Evolutionary conservation across 1,284 basidiomycete species (phyloP), one percentile per base, ranked within the genome.

Genomic region (Chiua sp.): DNA sequence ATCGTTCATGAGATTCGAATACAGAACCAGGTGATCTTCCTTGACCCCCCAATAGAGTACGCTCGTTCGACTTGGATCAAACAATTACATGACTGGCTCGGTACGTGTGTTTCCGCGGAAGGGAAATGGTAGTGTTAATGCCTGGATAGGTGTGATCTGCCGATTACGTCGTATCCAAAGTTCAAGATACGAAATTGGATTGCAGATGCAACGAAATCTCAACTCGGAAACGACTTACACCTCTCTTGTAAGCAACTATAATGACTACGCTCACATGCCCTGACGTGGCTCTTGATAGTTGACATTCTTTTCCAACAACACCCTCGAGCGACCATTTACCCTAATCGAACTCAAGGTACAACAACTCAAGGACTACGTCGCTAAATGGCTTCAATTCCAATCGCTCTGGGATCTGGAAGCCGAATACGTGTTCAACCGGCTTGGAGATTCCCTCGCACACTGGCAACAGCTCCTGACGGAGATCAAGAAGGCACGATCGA

Each of bases 301-400:
- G 47, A 91, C 90, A 3, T 84, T 82, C 57, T 88, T 98, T 76
- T 77, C 85, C 32, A 88, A 92, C 57, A 81, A 86, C 52, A 90
- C 89, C 0, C 85, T 99, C 8, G 85, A 90, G 67, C 87, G 87
- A 47, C 95, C 97, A 0, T 95, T 99, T 71, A 78, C 85, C 0
- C 82, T 98, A 20, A 91, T 99, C 69, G 96, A 98, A 77, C 80
- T 79, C 68, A 98, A 98, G 77, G 87, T 98, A 11, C 87, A 90
- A 60, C 88, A 93, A 63, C 85, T 99, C 56, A 90, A 86, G 66
- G 89, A 90, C 48, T 99, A 98, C 75, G 95, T 98, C 54, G 91
- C 84, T 64, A 98, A 98, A 79, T 99, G 98, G 97, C 87, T 98
- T 0, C 96, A 97, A 72, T 99, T 99, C 86, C 98, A 99, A 77